Evolutionary conservation across 2,329 filamentous ascomycete genomes (phyloP).

Genomic region (Colletotrichum sp.): DNA sequence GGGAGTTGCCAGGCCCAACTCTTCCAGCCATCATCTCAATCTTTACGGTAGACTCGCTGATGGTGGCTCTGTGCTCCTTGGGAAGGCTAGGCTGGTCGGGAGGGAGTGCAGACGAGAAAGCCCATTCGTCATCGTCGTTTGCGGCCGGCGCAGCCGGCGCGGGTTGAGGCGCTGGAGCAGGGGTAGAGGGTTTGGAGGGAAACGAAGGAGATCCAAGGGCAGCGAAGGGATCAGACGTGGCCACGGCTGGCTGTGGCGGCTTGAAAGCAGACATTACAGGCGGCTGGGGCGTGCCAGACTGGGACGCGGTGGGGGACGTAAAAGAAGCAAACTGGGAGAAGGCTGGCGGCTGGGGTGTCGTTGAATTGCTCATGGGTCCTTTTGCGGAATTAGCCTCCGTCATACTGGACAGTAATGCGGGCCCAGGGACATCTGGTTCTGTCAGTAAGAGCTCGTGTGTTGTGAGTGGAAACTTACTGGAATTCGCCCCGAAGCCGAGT

Average conservation of each 20-base stretch:
- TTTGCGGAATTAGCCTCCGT: conserved; percentile 66
- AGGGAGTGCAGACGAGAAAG: conserved; percentile 86
- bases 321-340: conserved; percentile 64
- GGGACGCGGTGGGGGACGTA: conserved; percentile 55
- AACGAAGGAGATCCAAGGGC: conserved; percentile 46
- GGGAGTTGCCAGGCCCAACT: conserved; percentile 56
- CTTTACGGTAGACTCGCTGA: conserved; percentile 73
- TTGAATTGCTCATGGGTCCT: conserved; percentile 32
- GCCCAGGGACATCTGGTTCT: conserved; percentile 65
- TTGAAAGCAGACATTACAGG: conserved; percentile 49
- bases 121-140: conserved; percentile 89
- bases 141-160: conserved; percentile 33
- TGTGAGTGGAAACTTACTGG: conserved; percentile 54
- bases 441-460: conserved; percentile 28
- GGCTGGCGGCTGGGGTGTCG: conserved; percentile 47
- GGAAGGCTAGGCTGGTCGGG: conserved; percentile 57
- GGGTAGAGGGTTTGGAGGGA: conserved; percentile 39
- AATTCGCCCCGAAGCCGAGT: conserved; percentile 76
- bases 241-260: conserved; percentile 47
- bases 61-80: conserved; percentile 65
- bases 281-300: conserved; percentile 60
- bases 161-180: conserved; percentile 36
- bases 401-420: conserved; percentile 67
- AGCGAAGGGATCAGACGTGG: conserved; percentile 48
- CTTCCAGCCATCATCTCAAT: conserved; percentile 77